Evolutionary conservation across 2,329 filamentous ascomycete genomes (phyloP), one percentile per base, ranked within the genome.

Genomic region (Ophiocordyceps camponoti-leonardi): DNA sequence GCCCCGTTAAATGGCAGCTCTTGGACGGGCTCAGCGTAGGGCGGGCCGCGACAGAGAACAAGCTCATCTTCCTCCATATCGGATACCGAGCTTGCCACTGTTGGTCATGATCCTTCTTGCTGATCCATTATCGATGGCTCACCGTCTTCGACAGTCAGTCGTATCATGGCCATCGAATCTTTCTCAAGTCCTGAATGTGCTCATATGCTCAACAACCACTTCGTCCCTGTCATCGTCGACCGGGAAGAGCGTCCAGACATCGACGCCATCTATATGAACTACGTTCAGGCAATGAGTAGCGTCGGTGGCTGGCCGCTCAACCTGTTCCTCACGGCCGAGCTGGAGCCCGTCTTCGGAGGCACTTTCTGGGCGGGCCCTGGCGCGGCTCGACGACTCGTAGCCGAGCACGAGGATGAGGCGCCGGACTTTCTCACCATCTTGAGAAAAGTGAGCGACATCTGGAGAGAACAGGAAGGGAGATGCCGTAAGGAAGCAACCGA

Each of bases 251-350:
- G 90, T 23, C 90, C 90, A 10, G 88, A 96, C 58, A 79, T 96
- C 51, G 92, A 98, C 58, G 80, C 84, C 49, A 88, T 96, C 51
- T 96, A 96, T 62, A 95, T 95, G 86, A 94, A 94, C 66, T 98
- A 94, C 61, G 82, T 94, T 39, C 87, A 95, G 60, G 90, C 90
- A 1, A 90, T 92, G 12, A 94, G 83, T 48, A 87, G 84, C 19
- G 81, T 77, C 2, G 90, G 87, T 11, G 92, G 92, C 37, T 96
- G 92, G 88, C 92, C 92, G 1, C 67, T 96, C 49, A 96, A 95
- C 57, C 81, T 94, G n/a, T 96, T 98, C 59, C 73, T 96, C 28
- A 98, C 92, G 0, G 87, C 92, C 1, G 81, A 94, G 53, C 73
- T 96, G 23, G 82, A 94, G 57, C 92, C 92, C 0, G 83, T 98